phyloP scores from a whole-genome alignment of 1,284 basidiomycete genomes.

The Cryptococcus jaspeensis region DNA sequence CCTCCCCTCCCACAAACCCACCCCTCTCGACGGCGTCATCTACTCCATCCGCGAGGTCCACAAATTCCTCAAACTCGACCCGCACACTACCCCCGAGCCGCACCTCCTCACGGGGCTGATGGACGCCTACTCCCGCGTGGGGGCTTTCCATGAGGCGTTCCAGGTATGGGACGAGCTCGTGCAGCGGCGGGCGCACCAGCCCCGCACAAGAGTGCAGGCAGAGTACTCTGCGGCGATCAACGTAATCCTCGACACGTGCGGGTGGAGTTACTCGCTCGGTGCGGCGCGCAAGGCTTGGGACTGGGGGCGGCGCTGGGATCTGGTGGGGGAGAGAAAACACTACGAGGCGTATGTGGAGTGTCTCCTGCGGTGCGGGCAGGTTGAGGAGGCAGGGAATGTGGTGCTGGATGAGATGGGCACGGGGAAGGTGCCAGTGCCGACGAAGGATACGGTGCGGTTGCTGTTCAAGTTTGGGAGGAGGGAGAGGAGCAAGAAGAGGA shows the following conservation, averaged over 20 bases:
- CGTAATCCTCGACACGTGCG: constrained; percentile 82
- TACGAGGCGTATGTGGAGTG: constrained; percentile 86
- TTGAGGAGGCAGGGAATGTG: constrained; percentile 68
- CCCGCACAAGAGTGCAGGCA: constrained; percentile 47
- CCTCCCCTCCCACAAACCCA: not conserved
- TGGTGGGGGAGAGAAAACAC: constrained; percentile 57
- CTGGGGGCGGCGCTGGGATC: constrained; percentile 58
- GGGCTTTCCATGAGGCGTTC: constrained; percentile 67
- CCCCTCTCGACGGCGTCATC: constrained; percentile 4
- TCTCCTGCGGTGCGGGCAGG: constrained; percentile 66
- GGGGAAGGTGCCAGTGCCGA: constrained; percentile 20
- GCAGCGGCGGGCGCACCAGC: constrained; percentile 54
- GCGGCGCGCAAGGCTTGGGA: constrained; percentile 59
- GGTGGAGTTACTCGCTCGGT: constrained; percentile 58
- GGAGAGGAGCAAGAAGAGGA: constrained; percentile 11
- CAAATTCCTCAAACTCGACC: constrained; percentile 73
- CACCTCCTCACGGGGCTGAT: constrained; percentile 83
- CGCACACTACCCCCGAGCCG: constrained; percentile 69
- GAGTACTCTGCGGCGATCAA: constrained; percentile 66
- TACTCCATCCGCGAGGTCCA: constrained; percentile 66
- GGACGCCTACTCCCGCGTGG: constrained; percentile 79
- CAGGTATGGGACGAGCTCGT: constrained; percentile 76
- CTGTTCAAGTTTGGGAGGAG: constrained; percentile 49
- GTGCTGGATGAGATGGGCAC: constrained; percentile 64
- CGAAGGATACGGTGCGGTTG: constrained; percentile 43